Evolutionary conservation across 1,284 basidiomycete species (phyloP), one percentile per base, ranked within the genome.

Genomic region (Papiliotrema flavescens): DNA sequence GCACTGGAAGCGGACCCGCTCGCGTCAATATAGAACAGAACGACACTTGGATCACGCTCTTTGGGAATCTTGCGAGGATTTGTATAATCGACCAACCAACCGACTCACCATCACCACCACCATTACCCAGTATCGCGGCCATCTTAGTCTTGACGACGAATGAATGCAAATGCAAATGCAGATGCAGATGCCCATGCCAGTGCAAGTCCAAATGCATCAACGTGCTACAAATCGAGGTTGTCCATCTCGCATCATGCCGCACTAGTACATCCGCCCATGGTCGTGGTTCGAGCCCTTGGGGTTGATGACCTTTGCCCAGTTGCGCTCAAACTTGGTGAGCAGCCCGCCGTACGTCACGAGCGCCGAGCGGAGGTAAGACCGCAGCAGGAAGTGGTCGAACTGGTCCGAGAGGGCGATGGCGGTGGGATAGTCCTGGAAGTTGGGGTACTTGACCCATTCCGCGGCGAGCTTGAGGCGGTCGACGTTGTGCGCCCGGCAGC

Each of bases 281-380:
- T 32, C 28, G 28, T 32, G 36, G 17, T 54, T 50, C 23, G 44
- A 57, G 7, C 65, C 64, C 44, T 71, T 71, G 11, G 69, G 69
- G 50, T 66, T 59, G 59, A 69, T 66, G 28, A 69, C 66, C 50
- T 71, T 71, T 6, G 44, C 26, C 69, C 69, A 71, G 46, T 71
- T 71, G 19, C 57, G 47, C 54, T 67, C 57, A 47, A 69, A 66
- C 41, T 62, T 61, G 37, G 54, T 60, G 19, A 71, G 44, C 11
- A 71, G 47, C 1, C 61, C 59, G 1, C 56, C 61, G 49, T 69
- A 67, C 15, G 51, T 36, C 3, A 51, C 51, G 41, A 69, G 54
- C 35, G 66, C 35, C 15, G 51, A 51, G 9, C 64, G 61, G 44
- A 67, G 51, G 56, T 66, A 61, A 2, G 56, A 60, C 23, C 69